Percentiles rank a stretch among this genome's conserved stretches.
Evolutionary conservation across 2,329 filamentous ascomycete genomes (phyloP).

Genomic region (Epichloe festucae): DNA sequence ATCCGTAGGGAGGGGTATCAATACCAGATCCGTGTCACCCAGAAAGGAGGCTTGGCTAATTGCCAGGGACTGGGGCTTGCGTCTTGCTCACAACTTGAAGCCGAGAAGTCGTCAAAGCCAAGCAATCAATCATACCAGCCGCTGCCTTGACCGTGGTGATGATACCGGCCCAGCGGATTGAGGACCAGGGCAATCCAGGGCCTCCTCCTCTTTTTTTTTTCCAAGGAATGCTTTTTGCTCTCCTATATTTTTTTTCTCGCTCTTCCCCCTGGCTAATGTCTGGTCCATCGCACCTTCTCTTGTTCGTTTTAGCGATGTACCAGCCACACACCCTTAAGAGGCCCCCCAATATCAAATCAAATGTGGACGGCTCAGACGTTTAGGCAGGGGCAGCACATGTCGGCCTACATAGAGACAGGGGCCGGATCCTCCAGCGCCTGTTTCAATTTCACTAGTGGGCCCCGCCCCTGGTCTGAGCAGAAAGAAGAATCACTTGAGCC

Average conservation of each 20-base stretch:
- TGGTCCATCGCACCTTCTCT: too few relatives aligned
- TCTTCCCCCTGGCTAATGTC: background rate
- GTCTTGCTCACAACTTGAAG: background rate
- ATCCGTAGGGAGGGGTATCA: too few relatives aligned
- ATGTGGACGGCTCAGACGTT: background rate
- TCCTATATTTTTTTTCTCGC: background rate
- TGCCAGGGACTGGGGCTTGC: too few relatives aligned
- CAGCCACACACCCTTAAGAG: background rate
- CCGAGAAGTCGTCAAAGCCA: background rate
- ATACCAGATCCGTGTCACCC: too few relatives aligned
- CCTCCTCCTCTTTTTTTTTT: background rate
- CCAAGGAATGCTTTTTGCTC: background rate
- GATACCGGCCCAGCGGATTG: too few relatives aligned
- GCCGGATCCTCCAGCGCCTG: slow-evolving; percentile 5
- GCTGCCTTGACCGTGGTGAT: too few relatives aligned
- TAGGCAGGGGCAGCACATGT: slow-evolving; percentile 6
- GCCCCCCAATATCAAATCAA: background rate
- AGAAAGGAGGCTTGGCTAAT: too few relatives aligned
- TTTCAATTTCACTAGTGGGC: slow-evolving; percentile 11
- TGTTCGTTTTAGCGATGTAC: background rate
- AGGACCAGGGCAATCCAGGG: too few relatives aligned
- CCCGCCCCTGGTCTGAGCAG: slow-evolving; percentile 9
- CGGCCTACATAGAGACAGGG: background rate
- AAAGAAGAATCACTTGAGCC: background rate
- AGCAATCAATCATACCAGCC: background rate